Base-by-base conservation (phyloP, 164 flowering plant species). In the Cinnamomum micranthum region DNA sequence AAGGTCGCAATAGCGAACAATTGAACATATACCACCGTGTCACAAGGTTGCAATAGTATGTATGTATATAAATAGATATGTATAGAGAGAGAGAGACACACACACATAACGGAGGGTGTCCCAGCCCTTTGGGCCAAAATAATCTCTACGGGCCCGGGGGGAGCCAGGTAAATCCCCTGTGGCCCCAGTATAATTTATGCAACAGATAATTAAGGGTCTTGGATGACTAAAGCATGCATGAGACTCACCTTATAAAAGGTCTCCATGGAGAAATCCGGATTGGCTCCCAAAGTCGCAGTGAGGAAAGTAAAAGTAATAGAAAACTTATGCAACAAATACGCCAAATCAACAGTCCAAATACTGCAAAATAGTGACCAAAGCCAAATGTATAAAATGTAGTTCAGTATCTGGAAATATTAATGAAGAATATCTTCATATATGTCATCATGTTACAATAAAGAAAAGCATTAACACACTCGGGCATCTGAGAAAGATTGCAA, bases 281-380 rank as follows among this genome's bases (percentile, higher is more conserved):
- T 91, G 72, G 93, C 99, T 77, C 98, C 99, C 70, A 91, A 60
- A 71, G 98, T 96, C 70, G 92, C 90, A 23, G 99, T 96, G 85
- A 87, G 90, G 88, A 90, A 96, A 79, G 91, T 89, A 82, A 96
- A 96, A 13, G 73, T 86, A 76, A 92, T 84, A 75, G 90, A 87
- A 78, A 88, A 94, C 72, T 84, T 92, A 79, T 88, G 91, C 84
- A 96, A 78, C 73, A 96, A 74, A 81, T 92, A 88, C 31, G 98
- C 99, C 78, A 95, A 84, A 83, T 96, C 99, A 71, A 96, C 97
- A 12, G 98, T 96, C 99, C 99, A 96, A 79, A 96, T 85, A 89
- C 98, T 94, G 95, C 86, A 80, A 79, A 68, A 76, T 19, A 28
- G 47, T 41, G 17, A 24, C n/a, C 68, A 69, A 73, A 4, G 22